phyloP scores from a whole-genome alignment of 202 grass and related monocot genomes.

The Zizania palustris region DNA sequence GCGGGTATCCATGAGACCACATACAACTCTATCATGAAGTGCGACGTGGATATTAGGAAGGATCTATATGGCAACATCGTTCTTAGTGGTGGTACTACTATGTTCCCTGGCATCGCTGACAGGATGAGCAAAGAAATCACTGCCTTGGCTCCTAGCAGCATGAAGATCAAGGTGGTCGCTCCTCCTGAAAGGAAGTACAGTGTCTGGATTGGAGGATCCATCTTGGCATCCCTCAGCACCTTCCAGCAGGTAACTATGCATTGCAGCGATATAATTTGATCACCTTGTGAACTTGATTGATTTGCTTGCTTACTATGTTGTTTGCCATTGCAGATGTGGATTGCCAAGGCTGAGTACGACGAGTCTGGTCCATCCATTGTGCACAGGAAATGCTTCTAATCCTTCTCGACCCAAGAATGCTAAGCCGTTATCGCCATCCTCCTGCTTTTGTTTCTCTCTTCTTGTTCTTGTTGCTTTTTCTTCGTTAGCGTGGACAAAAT shows the following conservation, averaged over 20 bases:
- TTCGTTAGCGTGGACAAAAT: constrained; percentile 68
- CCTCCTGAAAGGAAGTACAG: constrained; percentile 99
- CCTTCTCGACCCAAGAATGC: constrained; percentile 48
- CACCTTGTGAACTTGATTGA: neutral
- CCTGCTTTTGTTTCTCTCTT: constrained; percentile 47
- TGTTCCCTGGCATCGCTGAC: constrained; percentile 93
- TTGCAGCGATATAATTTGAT: neutral
- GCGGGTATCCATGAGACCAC: constrained; percentile 96
- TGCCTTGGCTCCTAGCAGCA: constrained; percentile 85
- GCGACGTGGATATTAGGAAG: constrained; percentile 97
- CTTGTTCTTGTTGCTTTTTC: constrained; percentile 56
- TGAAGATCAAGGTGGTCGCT: constrained; percentile 96
- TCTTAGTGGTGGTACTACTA: constrained; percentile 92
- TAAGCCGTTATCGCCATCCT: constrained; percentile 50
- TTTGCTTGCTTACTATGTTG: constrained; percentile 43
- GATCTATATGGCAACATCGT: constrained; percentile 92
- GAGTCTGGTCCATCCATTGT: constrained; percentile 94
- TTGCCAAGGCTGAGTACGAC: constrained; percentile 93
- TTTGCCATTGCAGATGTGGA: constrained; percentile 85
- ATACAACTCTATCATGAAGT: constrained; percentile 99
- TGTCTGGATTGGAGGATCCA: constrained; percentile 99
- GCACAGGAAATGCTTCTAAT: constrained; percentile 99
- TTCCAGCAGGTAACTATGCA: constrained; percentile 82
- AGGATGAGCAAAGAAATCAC: constrained; percentile 98
- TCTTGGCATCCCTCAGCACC: constrained; percentile 94